Evolutionary conservation across 805 yeast species (phyloP), one percentile per base, ranked within the genome.

Genomic region (Grigorovia humatica): DNA sequence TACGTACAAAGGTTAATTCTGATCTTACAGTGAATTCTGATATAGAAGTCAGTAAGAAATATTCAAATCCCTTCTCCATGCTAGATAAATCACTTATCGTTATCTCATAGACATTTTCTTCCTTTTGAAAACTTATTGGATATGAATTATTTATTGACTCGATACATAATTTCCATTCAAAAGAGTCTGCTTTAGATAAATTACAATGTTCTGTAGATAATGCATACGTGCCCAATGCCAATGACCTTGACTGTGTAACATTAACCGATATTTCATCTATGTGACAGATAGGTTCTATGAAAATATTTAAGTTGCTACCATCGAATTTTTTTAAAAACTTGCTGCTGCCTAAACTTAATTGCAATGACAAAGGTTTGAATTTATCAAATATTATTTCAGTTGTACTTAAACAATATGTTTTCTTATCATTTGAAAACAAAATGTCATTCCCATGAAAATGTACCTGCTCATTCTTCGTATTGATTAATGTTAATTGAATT

Each of bases 261-360:
- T 43, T 45, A 7, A 65, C 38, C 6, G 53, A 48, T 11, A 65
- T 57, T 43, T 55, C 58, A n/a, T 54, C 54, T 7, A 48, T 49
- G 30, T 52, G 46, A 43, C 52, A 61, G 2, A 63, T 51, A 12
- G 60, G 64, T 38, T 54, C 49, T 12, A 62, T 51, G 13, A 48
- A 43, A 19, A 60, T 46, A 20, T 29, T 12, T 11, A 50, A 35
- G 12, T 44, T 47, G 2, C 35, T 29, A 17, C 46, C 38, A 3
- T 49, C 46, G 41, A 61, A 66, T 43, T 63, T 59, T 47, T 64
- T 58, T 2, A 59, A 52, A 40, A 68, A 66, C 13, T 54, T 57
- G 1, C 67, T 65, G 17, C 52, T 57, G 2, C 62, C 63, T 8
- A 65, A 55, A n/a, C 47, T 51, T 17, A 64, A 49, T 38, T 63